Evolutionary conservation across 2,329 filamentous ascomycete genomes (phyloP).

Genomic region (Claviceps pusilla): DNA sequence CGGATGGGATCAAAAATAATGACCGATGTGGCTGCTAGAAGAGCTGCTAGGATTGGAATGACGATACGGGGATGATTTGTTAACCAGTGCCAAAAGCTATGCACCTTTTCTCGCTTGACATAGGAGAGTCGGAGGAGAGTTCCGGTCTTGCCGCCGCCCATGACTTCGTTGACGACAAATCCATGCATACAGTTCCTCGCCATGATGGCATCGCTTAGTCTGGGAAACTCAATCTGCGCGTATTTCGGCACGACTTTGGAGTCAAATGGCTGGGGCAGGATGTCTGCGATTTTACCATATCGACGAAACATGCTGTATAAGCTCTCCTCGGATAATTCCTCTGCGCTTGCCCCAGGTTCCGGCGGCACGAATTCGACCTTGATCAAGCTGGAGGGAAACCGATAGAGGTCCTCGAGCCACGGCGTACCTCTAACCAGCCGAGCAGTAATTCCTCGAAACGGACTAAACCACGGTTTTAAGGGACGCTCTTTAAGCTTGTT

Average conservation of each 20-base stretch:
- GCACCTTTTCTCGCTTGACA: slow-evolving; percentile 59
- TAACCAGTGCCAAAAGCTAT: slow-evolving; percentile 79
- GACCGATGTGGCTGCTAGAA: slow-evolving; percentile 71
- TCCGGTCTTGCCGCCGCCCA: slow-evolving; percentile 59
- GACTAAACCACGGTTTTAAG: slow-evolving; percentile 81
- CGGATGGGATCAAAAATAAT: slow-evolving; percentile 88
- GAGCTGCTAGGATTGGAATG: slow-evolving; percentile 64
- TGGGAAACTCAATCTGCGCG: slow-evolving; percentile 63
- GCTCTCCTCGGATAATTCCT: slow-evolving; percentile 72
- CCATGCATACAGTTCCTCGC: slow-evolving; percentile 89
- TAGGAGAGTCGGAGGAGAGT: slow-evolving; percentile 74
- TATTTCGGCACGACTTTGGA: slow-evolving; percentile 73
- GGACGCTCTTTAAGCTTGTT: slow-evolving; percentile 52
- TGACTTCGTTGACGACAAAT: slow-evolving; percentile 50
- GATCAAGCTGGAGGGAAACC: slow-evolving; percentile 61
- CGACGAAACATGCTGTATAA: slow-evolving; percentile 75
- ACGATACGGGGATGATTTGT: slow-evolving; percentile 75
- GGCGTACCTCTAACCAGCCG: slow-evolving; percentile 68
- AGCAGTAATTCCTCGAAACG: slow-evolving; percentile 55
- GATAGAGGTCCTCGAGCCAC: slow-evolving; percentile 86
- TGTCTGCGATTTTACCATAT: slow-evolving; percentile 84
- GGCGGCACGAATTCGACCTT: slow-evolving; percentile 74
- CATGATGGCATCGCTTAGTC: slow-evolving; percentile 64
- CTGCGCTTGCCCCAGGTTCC: slow-evolving; percentile 52
- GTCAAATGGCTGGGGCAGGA: slow-evolving; percentile 65